Conservation (phyloP, 306 rosid species). For the Trifolium fragiferum region DNA sequence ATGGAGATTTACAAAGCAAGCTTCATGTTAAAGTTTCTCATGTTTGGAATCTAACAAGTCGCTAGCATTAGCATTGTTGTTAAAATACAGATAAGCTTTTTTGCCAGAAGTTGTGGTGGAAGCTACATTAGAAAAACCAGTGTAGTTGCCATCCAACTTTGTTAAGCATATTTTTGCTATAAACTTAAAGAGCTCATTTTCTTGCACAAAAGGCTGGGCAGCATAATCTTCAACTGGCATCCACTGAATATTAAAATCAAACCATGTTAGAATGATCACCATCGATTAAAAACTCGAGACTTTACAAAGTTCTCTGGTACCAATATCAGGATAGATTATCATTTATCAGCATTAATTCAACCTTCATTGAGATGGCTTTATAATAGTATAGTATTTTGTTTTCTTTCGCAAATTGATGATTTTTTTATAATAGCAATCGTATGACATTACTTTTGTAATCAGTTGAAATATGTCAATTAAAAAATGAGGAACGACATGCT, state of each 20-base stretch:
- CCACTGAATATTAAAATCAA: constrained; percentile 62
- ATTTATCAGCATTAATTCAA: constrained; percentile 29
- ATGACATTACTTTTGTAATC: not conserved
- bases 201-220: constrained; percentile 63
- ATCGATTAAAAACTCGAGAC: not conserved
- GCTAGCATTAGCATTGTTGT: constrained; percentile 38
- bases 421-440: not conserved
- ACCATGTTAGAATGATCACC: constrained; percentile 21
- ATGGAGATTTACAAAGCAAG: not conserved
- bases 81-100: constrained; percentile 51
- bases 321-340: constrained; percentile 17
- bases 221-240: constrained; percentile 73
- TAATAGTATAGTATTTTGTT: not conserved
- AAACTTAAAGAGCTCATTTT: constrained; percentile 51
- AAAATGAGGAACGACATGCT: not conserved
- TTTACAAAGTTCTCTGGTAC: not conserved
- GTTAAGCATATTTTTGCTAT: constrained; percentile 65
- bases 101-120: constrained; percentile 68
- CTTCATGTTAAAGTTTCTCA: constrained; percentile 14
- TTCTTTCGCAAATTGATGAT: not conserved
- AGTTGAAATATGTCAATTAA: not conserved
- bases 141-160: constrained; percentile 56
- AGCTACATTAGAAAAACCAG: constrained; percentile 52
- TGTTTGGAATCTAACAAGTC: constrained; percentile 30
- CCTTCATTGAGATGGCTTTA: not conserved